Evolutionary conservation across 2,329 filamentous ascomycete genomes (phyloP).

Genomic region (Chalara sp.): DNA sequence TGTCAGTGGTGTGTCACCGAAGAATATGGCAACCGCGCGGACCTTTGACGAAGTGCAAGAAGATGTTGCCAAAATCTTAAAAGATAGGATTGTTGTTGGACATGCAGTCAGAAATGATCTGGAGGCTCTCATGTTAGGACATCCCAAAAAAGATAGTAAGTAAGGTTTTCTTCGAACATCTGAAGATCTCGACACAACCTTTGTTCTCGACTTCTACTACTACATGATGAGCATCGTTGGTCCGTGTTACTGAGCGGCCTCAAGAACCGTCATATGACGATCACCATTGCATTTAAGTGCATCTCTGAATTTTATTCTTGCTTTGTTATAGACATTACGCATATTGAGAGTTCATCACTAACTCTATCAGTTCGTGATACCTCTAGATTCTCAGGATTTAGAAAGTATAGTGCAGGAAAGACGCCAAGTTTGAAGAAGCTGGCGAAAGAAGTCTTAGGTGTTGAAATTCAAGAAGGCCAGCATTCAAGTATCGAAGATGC

Average conservation of each 20-base stretch:
- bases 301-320: constrained; percentile 56
- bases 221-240: constrained; percentile 81
- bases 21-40: constrained; percentile 63
- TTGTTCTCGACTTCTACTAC: constrained; percentile 4
- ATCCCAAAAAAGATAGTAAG: constrained; percentile 60
- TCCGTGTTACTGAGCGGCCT: constrained; percentile 94
- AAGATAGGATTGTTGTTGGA: constrained; percentile 69
- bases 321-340: background rate
- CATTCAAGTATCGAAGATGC: constrained; percentile 75
- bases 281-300: constrained; percentile 65
- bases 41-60: constrained; percentile 71
- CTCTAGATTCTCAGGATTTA: constrained; percentile 67
- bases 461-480: constrained; percentile 56
- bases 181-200: background rate
- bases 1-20: constrained; percentile 74
- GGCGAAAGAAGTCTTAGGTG: constrained; percentile 47
- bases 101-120: constrained; percentile 79
- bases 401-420: constrained; percentile 58
- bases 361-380: constrained; percentile 66
- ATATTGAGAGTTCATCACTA: background rate
- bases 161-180: too few species aligned
- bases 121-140: constrained; percentile 66
- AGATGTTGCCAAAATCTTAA: constrained; percentile 62
- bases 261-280: constrained; percentile 87
- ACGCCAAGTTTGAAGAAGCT: constrained; percentile 61